A percentile compares a stretch with the other conserved stretches of the same genome.
These are phyloP conservation scores for Pluteus cervinus DNA, from an alignment of 768 basidiomycete species.

Conservation along the genomic window DNA sequence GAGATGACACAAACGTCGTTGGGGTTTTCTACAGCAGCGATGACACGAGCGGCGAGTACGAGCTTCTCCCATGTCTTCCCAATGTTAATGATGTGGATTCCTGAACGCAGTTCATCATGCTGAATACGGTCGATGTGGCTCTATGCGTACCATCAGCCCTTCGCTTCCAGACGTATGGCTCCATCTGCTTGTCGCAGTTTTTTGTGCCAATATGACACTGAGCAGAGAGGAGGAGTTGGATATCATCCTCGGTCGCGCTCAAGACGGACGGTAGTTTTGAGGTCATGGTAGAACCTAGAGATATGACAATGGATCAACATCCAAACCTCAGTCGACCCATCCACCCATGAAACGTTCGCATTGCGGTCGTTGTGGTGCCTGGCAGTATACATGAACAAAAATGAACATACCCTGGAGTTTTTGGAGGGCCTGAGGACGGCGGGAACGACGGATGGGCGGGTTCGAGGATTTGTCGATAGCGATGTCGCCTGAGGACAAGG, in stretches of 20 bases:
- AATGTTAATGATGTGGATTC: constrained; percentile 95
- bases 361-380: constrained; percentile 25
- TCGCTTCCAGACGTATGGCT: constrained; percentile 96
- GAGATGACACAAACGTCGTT: constrained; percentile 98
- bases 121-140: constrained; percentile 3
- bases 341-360: constrained; percentile 32
- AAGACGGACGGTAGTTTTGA: constrained; percentile 94
- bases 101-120: constrained; percentile 31
- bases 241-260: constrained; percentile 95
- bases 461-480: constrained; percentile 29
- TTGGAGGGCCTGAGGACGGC: constrained; percentile 31
- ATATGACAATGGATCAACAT: constrained; percentile 25
- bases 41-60: constrained; percentile 94
- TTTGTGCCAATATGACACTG: constrained; percentile 97
- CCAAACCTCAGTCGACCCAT: constrained; percentile 27
- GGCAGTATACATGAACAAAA: constrained; percentile 9
- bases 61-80: constrained; percentile 99
- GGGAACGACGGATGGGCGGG: constrained; percentile 39
- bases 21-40: constrained; percentile 97
- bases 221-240: constrained; percentile 89
- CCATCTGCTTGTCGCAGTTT: constrained; percentile 99
- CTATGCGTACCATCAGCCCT: constrained; percentile 89
- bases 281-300: constrained; percentile 45
- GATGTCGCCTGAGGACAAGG: constrained; percentile 24
- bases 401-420: constrained; percentile 41